A percentile compares a stretch with the other conserved stretches of the same genome.
phyloP scores from a whole-genome alignment of 768 basidiomycete genomes.

The Tubosaeta sp. region DNA sequence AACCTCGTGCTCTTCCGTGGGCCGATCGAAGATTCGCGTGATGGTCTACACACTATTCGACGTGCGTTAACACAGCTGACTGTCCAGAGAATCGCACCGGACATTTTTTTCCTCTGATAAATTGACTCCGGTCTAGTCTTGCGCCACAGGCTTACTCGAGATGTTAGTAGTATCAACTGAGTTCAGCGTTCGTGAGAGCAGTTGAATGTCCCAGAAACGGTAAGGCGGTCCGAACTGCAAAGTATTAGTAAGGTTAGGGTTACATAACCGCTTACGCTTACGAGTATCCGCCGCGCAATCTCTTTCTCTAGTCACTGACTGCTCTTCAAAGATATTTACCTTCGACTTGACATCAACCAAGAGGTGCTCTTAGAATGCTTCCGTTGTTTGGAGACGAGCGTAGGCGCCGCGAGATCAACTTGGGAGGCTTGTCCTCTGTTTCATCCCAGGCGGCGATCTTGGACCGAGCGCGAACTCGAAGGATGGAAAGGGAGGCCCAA shows the following conservation, averaged over 20 bases:
- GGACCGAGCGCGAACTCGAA: slow-evolving; percentile 54
- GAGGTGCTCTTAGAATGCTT: slow-evolving; percentile 24
- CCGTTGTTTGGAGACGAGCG: slow-evolving; percentile 50
- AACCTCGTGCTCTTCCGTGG: neutral
- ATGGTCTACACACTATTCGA: neutral
- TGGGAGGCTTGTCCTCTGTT: slow-evolving; percentile 61
- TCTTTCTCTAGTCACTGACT: neutral
- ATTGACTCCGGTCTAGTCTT: no score
- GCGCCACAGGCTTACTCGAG: no score
- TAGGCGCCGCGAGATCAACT: slow-evolving; percentile 63
- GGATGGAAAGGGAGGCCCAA: slow-evolving; percentile 53
- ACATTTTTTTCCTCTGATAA: no score
- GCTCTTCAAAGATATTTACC: neutral
- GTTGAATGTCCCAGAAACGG: no score
- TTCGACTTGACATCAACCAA: neutral
- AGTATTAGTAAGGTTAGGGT: slow-evolving; percentile 17
- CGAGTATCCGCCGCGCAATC: neutral
- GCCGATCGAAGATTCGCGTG: neutral
- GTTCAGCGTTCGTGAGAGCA: no score
- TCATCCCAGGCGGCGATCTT: slow-evolving; percentile 55
- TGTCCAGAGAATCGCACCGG: no score
- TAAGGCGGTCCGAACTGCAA: no score
- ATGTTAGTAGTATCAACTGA: no score
- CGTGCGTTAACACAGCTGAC: no score
- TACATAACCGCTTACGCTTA: slow-evolving; percentile 6